A percentile compares a stretch with the other conserved stretches of the same genome.
Conservation (phyloP, 164 flowering plant genomes). For the Stephania cephalantha region DNA sequence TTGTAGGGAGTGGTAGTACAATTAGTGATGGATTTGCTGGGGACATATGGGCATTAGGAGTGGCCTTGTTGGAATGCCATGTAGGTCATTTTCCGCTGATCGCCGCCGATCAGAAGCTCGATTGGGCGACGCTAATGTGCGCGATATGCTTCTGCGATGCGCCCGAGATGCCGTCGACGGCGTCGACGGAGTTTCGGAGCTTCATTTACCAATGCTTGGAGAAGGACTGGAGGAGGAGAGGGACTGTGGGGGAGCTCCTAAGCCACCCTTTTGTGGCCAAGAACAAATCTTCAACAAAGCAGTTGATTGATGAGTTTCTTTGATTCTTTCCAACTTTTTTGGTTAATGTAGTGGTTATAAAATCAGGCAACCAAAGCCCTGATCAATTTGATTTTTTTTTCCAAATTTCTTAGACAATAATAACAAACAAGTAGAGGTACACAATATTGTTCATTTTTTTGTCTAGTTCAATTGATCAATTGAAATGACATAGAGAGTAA, state of each 20-base stretch:
- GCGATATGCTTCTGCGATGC: conserved; percentile 49
- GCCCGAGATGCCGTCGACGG: conserved; percentile 30
- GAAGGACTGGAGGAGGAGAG: conserved; percentile 53
- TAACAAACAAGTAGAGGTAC: too few relatives aligned
- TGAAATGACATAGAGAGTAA: too few relatives aligned
- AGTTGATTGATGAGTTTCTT: conserved; percentile 5
- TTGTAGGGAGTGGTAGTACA: not conserved
- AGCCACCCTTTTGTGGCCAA: conserved; percentile 39
- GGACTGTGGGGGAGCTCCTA: conserved; percentile 42
- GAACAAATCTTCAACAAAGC: conserved; percentile 4
- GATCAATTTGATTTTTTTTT: not conserved
- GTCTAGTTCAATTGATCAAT: too few relatives aligned
- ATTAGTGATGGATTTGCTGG: conserved; percentile 35
- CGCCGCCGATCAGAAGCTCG: conserved; percentile 29
- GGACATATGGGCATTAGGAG: conserved; percentile 55
- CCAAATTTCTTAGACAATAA: too few relatives aligned
- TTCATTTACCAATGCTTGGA: conserved; percentile 44
- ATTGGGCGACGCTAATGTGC: conserved; percentile 56
- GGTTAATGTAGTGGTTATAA: not conserved
- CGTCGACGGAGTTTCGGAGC: conserved; percentile 41
- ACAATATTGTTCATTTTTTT: too few relatives aligned
- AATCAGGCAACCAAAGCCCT: not conserved
- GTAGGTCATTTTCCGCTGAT: conserved; percentile 48
- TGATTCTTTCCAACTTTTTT: not conserved
- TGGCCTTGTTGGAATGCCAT: conserved; percentile 40